Evolutionary conservation across 2,329 filamentous ascomycete genomes (phyloP).

Genomic region (Hypoxylon sp.): DNA sequence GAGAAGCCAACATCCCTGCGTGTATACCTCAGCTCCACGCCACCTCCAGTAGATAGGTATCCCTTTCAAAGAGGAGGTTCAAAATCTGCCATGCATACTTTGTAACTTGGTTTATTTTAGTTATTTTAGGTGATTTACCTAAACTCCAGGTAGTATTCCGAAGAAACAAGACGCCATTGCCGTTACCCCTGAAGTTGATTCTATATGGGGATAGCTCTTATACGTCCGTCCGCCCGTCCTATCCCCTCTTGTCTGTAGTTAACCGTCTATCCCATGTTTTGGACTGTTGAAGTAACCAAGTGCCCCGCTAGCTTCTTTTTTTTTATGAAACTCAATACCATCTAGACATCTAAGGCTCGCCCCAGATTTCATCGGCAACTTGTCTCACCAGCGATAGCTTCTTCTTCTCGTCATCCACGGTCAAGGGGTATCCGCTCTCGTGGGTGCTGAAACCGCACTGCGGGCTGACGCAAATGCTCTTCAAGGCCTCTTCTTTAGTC

Average conservation of each 20-base stretch:
- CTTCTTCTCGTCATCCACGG: slow-evolving; percentile 74
- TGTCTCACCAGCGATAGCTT: slow-evolving; percentile 76
- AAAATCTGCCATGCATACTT: too few relatives aligned
- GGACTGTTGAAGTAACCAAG: slow-evolving; percentile 42
- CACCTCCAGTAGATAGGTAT: too few relatives aligned
- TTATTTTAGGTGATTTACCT: too few relatives aligned
- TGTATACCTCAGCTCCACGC: too few relatives aligned
- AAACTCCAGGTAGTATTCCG: too few relatives aligned
- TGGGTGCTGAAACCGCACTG: slow-evolving; percentile 81
- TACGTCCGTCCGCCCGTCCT: slow-evolving; percentile 3
- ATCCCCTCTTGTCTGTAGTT: slow-evolving; percentile 3
- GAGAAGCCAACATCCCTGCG: too few relatives aligned
- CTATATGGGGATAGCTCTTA: slow-evolving; percentile 27
- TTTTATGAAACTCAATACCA: slow-evolving; percentile 1
- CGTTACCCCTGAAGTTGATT: slow-evolving; percentile 41
- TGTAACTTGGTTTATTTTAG: too few relatives aligned
- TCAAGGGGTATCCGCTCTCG: slow-evolving; percentile 74
- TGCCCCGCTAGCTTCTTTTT: slow-evolving; percentile 6
- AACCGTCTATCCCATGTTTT: slow-evolving; percentile 26
- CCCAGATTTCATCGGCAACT: slow-evolving; percentile 78
- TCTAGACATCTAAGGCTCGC: slow-evolving; percentile 48
- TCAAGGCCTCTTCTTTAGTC: slow-evolving; percentile 71
- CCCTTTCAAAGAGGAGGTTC: too few relatives aligned
- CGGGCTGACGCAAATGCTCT: slow-evolving; percentile 72
- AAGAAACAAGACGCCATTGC: not conserved